These are phyloP conservation scores for Daldinia decipiens DNA, from an alignment of 495 filamentous ascomycete species.

Conservation along the genomic window DNA sequence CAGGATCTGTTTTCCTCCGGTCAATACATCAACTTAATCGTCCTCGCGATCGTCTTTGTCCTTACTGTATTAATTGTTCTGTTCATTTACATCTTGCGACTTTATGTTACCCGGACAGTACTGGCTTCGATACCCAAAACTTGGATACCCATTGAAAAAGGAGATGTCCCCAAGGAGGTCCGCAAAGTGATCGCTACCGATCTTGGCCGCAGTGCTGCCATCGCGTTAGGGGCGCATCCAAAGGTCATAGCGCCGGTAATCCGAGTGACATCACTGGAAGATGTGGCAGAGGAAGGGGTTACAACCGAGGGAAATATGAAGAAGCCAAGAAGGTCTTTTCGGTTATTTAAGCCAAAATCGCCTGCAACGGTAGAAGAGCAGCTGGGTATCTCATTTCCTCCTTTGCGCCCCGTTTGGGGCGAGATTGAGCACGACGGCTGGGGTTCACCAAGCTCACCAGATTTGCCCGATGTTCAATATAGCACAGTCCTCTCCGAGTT, in stretches of 20 bases:
- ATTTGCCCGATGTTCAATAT: conserved; percentile 84
- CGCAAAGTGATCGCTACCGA: conserved; percentile 76
- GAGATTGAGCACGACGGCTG: conserved; percentile 86
- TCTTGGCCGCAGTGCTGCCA: conserved; percentile 77
- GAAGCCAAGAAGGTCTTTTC: conserved; percentile 32
- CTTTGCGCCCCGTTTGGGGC: conserved; percentile 71
- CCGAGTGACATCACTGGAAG: conserved; percentile 10
- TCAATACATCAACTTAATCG: conserved; percentile 82
- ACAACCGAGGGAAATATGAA: conserved; percentile 8
- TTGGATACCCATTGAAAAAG: conserved; percentile 84
- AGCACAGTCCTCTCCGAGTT: conserved; percentile 83
- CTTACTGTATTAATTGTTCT: conserved; percentile 75
- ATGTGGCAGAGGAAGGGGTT: conserved; percentile 15
- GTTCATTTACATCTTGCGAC: conserved; percentile 83
- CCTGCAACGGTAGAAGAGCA: conserved; percentile 40
- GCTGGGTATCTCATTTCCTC: conserved; percentile 46
- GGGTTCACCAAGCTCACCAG: conserved; percentile 78
- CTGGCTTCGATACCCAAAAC: conserved; percentile 84
- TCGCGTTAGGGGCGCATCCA: conserved; percentile 83
- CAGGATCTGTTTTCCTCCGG: conserved; percentile 69
- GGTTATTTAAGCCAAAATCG: conserved; percentile 43
- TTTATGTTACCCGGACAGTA: conserved; percentile 85
- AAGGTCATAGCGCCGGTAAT: conserved; percentile 56
- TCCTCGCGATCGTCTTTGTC: conserved; percentile 81
- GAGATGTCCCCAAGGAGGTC: conserved; percentile 76